A percentile compares a stretch with the other conserved stretches of the same genome.
These are phyloP conservation scores for Boletus bicolor DNA, from an alignment of 768 basidiomycete species.

Conservation along the genomic window DNA sequence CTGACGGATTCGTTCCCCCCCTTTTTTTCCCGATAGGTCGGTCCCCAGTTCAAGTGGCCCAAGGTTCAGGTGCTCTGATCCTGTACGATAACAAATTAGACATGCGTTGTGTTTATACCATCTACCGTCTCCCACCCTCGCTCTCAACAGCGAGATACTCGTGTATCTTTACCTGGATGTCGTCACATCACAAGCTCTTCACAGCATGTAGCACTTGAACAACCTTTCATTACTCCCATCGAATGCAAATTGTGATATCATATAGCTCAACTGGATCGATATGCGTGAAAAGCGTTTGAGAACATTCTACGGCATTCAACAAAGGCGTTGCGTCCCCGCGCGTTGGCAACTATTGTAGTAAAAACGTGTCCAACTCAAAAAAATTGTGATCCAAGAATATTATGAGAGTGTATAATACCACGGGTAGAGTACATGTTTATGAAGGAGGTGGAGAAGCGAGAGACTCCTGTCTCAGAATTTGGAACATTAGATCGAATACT, in stretches of 20 bases:
- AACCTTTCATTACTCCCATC: neutral
- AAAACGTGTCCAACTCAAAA: conserved; percentile 13
- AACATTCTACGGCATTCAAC: conserved; percentile 13
- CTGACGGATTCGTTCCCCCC: neutral
- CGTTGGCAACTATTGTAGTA: conserved; percentile 24
- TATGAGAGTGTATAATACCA: conserved; percentile 20
- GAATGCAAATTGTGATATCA: conserved; percentile 21
- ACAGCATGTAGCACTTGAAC: conserved; percentile 33
- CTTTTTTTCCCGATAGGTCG: conserved; percentile 36
- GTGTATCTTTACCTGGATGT: conserved; percentile 27
- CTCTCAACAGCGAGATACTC: conserved; percentile 38
- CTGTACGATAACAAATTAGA: neutral
- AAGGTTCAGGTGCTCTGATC: conserved; percentile 46
- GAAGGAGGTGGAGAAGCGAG: conserved; percentile 66
- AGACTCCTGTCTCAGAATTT: conserved; percentile 46
- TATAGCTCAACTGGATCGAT: conserved; percentile 7
- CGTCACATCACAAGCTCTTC: conserved; percentile 30
- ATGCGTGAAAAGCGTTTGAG: conserved; percentile 8
- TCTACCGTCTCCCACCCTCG: conserved; percentile 18
- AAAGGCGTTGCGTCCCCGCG: conserved; percentile 13
- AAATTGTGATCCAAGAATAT: conserved; percentile 9
- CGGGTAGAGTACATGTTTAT: conserved; percentile 33
- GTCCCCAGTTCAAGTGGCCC: conserved; percentile 56
- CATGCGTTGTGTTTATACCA: neutral
- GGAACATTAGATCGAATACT: conserved; percentile 30